Evolutionary conservation across 345 rosid genomes (phyloP), one percentile per base, ranked within the genome.

Genomic region (Xanthoceras sorbifolium): DNA sequence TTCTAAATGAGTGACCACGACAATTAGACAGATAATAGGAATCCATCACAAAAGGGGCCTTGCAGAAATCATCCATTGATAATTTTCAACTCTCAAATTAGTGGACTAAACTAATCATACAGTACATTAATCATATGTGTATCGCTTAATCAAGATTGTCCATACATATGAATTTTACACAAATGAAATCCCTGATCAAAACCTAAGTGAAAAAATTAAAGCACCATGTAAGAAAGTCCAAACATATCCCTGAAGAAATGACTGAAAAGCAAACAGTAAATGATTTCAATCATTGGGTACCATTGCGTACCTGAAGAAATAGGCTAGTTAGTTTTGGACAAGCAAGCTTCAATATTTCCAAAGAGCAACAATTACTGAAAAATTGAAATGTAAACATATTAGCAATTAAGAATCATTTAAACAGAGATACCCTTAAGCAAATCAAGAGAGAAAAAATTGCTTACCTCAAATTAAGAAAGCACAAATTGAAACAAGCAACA

Each of bases 271-370:
- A 22, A 32, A 31, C 5, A 29, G 23, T 32, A 9, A 48, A 4
- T 6, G 22, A 48, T 28, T 60, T 38, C 55, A 20, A 57, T 14
- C 42, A 34, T 11, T 6, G n/a, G 23, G 46, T 3, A 25, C 29
- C 11, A 23, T 46, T 59, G 26, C 79, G 78, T 81, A 92, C 97
- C 97, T 87, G 97, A 73, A 97, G 97, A 83, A 91, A 92, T 61
- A 97, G 94, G 78, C 97, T 94, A 5, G 93, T 89, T 85, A 96
- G 80, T 78, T 75, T 90, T 54, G 97, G 97, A 77, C 99, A 96
- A 36, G 67, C 67, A 38, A 96, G 94, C 89, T 87, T 94, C 84
- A 96, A 76, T 52, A 86, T 78, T 83, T 93, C 99, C 97, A 96
- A 79, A 66, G 95, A 84, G 83, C 75, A 85, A 84, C 99, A 96